phyloP scores from a whole-genome alignment of 768 basidiomycete species.

The Plicaturopsis crispa region DNA sequence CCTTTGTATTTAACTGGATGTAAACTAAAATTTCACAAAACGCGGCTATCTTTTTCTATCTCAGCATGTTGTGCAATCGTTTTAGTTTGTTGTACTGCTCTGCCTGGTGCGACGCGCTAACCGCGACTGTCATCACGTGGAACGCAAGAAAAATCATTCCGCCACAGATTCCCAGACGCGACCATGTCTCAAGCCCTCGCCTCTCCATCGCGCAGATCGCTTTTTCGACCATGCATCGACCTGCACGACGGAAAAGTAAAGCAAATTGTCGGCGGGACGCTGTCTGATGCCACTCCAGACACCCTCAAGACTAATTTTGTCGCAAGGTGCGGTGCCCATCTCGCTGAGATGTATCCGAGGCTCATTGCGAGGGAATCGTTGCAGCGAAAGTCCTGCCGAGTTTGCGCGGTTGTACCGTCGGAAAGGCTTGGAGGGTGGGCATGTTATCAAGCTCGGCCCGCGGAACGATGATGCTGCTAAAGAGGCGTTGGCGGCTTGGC shows the following conservation, averaged over 20 bases:
- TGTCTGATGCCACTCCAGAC: slow-evolving; percentile 59
- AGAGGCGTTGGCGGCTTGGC: slow-evolving; percentile 81
- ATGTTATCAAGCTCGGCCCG: slow-evolving; percentile 93
- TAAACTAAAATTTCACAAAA: no score
- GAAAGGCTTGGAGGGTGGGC: slow-evolving; percentile 72
- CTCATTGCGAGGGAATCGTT: not conserved
- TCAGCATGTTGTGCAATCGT: no score
- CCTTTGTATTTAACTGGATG: no score
- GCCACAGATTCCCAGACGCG: no score
- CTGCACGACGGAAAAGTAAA: slow-evolving; percentile 94
- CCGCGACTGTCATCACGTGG: no score
- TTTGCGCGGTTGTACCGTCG: slow-evolving; percentile 75
- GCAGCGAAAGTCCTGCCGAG: slow-evolving; percentile 68
- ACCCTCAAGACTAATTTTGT: slow-evolving; percentile 84
- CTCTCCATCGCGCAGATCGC: slow-evolving; percentile 28
- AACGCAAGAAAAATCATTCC: no score
- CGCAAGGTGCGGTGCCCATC: slow-evolving; percentile 49
- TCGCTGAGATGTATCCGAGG: not conserved
- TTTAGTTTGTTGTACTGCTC: no score
- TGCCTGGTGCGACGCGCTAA: no score
- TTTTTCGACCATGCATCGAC: slow-evolving; percentile 94
- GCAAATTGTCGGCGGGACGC: slow-evolving; percentile 94
- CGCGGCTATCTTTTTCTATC: no score
- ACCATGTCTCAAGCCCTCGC: no score
- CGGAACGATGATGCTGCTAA: slow-evolving; percentile 86